Conservation (phyloP, 2,329 filamentous ascomycete genomes). For the Arthrinium phaeospermum region DNA sequence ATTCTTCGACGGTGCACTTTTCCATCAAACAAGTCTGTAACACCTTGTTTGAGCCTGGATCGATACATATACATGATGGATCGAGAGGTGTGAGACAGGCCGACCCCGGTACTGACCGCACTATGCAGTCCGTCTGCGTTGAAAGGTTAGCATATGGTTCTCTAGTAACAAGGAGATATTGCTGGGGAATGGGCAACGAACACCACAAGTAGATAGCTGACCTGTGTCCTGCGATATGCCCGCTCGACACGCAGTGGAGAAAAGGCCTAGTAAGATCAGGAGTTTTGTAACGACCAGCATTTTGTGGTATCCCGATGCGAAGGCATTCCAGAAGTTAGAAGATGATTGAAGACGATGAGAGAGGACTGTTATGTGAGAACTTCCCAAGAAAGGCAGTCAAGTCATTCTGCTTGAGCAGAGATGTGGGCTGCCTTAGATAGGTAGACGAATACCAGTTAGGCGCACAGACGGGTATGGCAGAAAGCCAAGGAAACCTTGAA, state of each 20-base stretch:
- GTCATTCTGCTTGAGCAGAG: background rate
- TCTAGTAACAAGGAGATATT: background rate
- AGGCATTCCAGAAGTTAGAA: background rate
- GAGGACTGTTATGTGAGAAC: background rate
- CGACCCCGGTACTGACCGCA: slow-evolving; percentile 31
- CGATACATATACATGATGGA: slow-evolving; percentile 38
- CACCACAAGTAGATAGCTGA: slow-evolving; percentile 31
- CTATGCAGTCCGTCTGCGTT: slow-evolving; percentile 32
- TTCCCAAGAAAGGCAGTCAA: background rate
- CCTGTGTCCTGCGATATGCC: slow-evolving; percentile 26
- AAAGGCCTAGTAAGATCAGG: background rate
- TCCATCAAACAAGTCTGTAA: slow-evolving; percentile 33
- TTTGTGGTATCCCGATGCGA: background rate
- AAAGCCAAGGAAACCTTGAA: slow-evolving; percentile 13
- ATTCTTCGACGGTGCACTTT: slow-evolving; percentile 34
- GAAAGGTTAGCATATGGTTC: background rate
- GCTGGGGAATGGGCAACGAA: slow-evolving; percentile 21
- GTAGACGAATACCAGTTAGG: background rate
- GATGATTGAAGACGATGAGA: background rate
- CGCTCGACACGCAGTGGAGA: slow-evolving; percentile 18
- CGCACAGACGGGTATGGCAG: slow-evolving; percentile 10
- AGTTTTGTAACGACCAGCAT: slow-evolving; percentile 18
- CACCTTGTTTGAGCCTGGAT: slow-evolving; percentile 27
- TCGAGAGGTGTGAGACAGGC: slow-evolving; percentile 32
- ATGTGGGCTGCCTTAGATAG: background rate